Evolutionary conservation across 331 rosid genomes (phyloP).

Genomic region (Ulmus americana): DNA sequence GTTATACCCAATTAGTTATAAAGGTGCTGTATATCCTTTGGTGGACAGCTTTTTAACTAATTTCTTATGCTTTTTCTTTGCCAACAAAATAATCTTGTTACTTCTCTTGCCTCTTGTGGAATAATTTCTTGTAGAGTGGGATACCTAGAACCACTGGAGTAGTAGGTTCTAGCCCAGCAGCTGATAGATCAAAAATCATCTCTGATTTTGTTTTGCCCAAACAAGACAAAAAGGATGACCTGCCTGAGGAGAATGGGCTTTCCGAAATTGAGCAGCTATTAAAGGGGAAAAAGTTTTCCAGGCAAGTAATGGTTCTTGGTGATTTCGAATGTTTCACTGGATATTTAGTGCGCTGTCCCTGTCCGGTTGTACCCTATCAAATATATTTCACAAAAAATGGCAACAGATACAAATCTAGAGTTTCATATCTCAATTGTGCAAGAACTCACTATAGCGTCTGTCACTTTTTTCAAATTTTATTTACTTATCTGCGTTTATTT

Average conservation of each 20-base stretch:
- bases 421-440: constrained; percentile 3
- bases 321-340: not conserved
- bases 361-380: not conserved
- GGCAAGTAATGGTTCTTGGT: constrained; percentile 24
- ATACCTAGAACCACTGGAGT: constrained; percentile 16
- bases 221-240: constrained; percentile 12
- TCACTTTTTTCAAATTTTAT: not conserved
- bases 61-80: not conserved
- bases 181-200: constrained; percentile 9
- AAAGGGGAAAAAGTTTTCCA: constrained; percentile 40
- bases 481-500: not conserved
- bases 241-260: constrained; percentile 15
- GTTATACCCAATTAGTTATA: not conserved
- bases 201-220: constrained; percentile 18
- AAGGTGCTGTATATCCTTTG: not conserved
- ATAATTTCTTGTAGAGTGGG: constrained; percentile 28
- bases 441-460: not conserved
- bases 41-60: not conserved
- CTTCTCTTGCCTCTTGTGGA: constrained; percentile 8
- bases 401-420: not conserved
- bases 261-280: constrained; percentile 41
- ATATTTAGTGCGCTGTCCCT: not conserved
- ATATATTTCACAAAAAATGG: not conserved
- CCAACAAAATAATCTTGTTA: constrained; percentile 1
- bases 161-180: constrained; percentile 29